Evolutionary conservation across 345 rosid genomes (phyloP), one percentile per base, ranked within the genome.

Genomic region (Acer campestre): DNA sequence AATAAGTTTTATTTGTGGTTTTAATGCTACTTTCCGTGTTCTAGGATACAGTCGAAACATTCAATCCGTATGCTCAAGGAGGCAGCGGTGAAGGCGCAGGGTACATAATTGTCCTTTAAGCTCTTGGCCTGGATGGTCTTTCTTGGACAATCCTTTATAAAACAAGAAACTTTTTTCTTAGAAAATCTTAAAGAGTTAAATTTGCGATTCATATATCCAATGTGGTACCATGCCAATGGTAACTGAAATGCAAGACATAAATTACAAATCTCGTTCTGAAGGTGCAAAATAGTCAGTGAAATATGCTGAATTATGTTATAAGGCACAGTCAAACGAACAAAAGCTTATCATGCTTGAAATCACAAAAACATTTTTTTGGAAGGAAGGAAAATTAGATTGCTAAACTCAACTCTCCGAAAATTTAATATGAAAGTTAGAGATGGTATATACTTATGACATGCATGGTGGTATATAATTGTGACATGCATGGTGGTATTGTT

Each of bases 31-130:
- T 40, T 42, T 55, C 62, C 70, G 25, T 61, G 23, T 68, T 68
- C 61, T 93, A 95, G 99, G 99, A 95, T 71, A 92, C 99, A 0
- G 98, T 95, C 17, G 89, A 92, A 83, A 92, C 78, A 63, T 95
- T 93, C 80, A 87, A 90, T 68, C 99, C 99, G 0, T 91, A 81
- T 62, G 95, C 92, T 48, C 73, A 73, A 58, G 97, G 78, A 77
- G 97, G 97, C 53, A 81, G 55, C 14, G 90, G 94, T 66, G 88
- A 88, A 76, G 99, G 98, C 59, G 91, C 97, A 51, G 99, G 99
- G 98, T 95, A 91, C 77, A 88, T 74, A 61, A 25, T 69, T 59
- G 23, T 59, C 79, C 61, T 71, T 8, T 8, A 62, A 61, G 29
- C 61, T 48, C 3, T 70, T 81, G 62, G 20, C 67, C 56, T 67